Conservation (phyloP, 2,329 filamentous ascomycete genomes). For the Aspergillus alliaceus region DNA sequence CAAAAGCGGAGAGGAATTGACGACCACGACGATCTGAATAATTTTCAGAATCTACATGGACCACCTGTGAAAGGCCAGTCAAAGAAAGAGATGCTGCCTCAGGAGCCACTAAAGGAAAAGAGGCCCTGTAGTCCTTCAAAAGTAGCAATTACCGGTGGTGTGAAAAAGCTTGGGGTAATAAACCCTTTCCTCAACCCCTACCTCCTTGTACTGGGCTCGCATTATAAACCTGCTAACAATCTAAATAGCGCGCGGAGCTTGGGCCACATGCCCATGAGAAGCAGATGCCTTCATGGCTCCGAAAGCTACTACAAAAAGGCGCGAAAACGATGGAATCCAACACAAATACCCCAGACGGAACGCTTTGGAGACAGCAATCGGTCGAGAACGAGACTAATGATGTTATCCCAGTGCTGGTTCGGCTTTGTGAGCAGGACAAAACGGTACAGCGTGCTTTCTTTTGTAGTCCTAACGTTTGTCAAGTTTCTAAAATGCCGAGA, state of each 20-base stretch:
- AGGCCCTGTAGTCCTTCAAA: neutral
- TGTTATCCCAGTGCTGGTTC: slow-evolving; percentile 62
- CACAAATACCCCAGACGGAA: slow-evolving; percentile 47
- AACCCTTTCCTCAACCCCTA: neutral
- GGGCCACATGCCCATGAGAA: slow-evolving; percentile 72
- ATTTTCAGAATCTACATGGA: neutral
- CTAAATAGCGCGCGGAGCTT: slow-evolving; percentile 57
- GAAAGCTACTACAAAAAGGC: slow-evolving; percentile 60
- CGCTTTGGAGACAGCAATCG: slow-evolving; percentile 40
- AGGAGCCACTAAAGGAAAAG: neutral
- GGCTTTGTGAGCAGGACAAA: slow-evolving; percentile 64
- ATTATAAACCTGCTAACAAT: slow-evolving; percentile 15
- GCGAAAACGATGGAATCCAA: slow-evolving; percentile 58
- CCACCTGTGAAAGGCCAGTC: too few relatives aligned
- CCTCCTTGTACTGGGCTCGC: too few relatives aligned
- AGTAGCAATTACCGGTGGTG: slow-evolving; percentile 6
- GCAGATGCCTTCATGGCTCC: slow-evolving; percentile 71
- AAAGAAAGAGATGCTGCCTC: neutral
- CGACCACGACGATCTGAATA: neutral
- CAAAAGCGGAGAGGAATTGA: neutral
- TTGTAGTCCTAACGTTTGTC: slow-evolving; percentile 72
- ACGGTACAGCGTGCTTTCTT: slow-evolving; percentile 72
- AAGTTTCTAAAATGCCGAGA: slow-evolving; percentile 76
- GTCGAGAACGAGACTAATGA: slow-evolving; percentile 52
- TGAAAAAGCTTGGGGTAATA: slow-evolving; percentile 33